phyloP scores from a whole-genome alignment of 2,329 filamentous ascomycete species.

The Macrophomina pseudophaseolina region DNA sequence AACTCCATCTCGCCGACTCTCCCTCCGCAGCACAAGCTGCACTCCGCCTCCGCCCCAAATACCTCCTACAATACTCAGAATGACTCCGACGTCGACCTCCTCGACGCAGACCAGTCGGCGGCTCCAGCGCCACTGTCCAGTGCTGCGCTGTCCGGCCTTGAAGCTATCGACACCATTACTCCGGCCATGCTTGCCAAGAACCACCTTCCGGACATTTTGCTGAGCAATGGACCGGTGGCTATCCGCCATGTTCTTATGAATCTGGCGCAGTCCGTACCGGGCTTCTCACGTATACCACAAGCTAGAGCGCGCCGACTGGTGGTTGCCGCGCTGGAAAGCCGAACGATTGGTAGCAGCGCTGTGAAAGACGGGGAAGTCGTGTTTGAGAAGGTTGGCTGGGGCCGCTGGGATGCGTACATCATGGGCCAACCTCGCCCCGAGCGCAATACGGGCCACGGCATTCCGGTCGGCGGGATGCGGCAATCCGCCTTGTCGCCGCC shows the following conservation, averaged over 20 bases:
- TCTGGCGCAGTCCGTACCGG: slow-evolving; percentile 89
- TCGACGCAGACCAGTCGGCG: slow-evolving; percentile 62
- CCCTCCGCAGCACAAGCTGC: slow-evolving; percentile 74
- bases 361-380: slow-evolving; percentile 9
- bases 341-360: slow-evolving; percentile 38
- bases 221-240: slow-evolving; percentile 86
- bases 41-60: slow-evolving; percentile 56
- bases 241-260: slow-evolving; percentile 97
- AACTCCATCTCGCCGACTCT: slow-evolving; percentile 93
- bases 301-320: slow-evolving; percentile 90
- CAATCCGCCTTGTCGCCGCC: slow-evolving; percentile 50
- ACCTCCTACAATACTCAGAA: slow-evolving; percentile 52
- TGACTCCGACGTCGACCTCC: slow-evolving; percentile 87
- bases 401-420: slow-evolving; percentile 86
- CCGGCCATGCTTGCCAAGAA: slow-evolving; percentile 83
- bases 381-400: slow-evolving; percentile 94
- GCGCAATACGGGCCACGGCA: slow-evolving; percentile 6
- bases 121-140: slow-evolving; percentile 46
- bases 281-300: slow-evolving; percentile 86
- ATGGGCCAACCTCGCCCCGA: slow-evolving; percentile 65
- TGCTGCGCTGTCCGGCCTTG: slow-evolving; percentile 61
- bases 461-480: slow-evolving; percentile 31
- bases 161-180: slow-evolving; percentile 83
- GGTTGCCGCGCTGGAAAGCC: slow-evolving; percentile 87
- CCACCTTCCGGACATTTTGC: slow-evolving; percentile 87